These are phyloP conservation scores for Melastoma malabathricum DNA, from an alignment of 345 rosid genomes.

Conservation along the genomic window DNA sequence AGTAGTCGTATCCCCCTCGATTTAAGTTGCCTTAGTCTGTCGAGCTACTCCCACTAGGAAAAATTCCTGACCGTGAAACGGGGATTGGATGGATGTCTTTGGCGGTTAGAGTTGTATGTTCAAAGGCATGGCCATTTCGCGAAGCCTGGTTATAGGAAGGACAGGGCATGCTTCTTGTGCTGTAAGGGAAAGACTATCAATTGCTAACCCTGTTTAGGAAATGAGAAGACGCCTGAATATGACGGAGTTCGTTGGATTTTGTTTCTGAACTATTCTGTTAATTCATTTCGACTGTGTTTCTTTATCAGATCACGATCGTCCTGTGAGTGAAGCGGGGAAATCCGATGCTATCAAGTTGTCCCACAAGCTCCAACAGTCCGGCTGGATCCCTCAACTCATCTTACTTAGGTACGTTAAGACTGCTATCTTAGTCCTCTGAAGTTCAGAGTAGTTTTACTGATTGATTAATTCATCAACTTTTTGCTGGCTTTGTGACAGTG, in stretches of 20 bases:
- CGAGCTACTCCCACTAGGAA: too few relatives aligned
- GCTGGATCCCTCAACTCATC: slow-evolving; percentile 87
- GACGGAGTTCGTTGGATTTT: not conserved
- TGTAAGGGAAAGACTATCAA: too few relatives aligned
- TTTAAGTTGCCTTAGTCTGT: too few relatives aligned
- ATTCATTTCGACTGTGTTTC: not conserved
- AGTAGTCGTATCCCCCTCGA: not conserved
- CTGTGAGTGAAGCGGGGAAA: slow-evolving; percentile 51
- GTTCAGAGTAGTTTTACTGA: too few relatives aligned
- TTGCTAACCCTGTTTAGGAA: too few relatives aligned
- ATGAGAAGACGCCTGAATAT: not conserved
- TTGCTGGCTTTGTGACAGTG: slow-evolving; percentile 29
- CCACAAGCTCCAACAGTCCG: slow-evolving; percentile 49
- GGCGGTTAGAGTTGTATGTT: too few relatives aligned
- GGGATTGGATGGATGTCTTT: too few relatives aligned
- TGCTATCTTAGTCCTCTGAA: too few relatives aligned
- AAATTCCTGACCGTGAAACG: too few relatives aligned
- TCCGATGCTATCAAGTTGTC: slow-evolving; percentile 57
- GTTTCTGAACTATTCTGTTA: not conserved
- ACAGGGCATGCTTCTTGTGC: too few relatives aligned
- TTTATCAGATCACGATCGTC: slow-evolving; percentile 74
- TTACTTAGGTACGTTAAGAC: slow-evolving; percentile 39
- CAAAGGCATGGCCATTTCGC: too few relatives aligned
- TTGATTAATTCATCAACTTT: not conserved
- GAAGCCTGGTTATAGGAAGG: too few relatives aligned